These are phyloP conservation scores for Venturia aucupariae DNA, from an alignment of 2,329 filamentous ascomycete species.

Conservation along the genomic window DNA sequence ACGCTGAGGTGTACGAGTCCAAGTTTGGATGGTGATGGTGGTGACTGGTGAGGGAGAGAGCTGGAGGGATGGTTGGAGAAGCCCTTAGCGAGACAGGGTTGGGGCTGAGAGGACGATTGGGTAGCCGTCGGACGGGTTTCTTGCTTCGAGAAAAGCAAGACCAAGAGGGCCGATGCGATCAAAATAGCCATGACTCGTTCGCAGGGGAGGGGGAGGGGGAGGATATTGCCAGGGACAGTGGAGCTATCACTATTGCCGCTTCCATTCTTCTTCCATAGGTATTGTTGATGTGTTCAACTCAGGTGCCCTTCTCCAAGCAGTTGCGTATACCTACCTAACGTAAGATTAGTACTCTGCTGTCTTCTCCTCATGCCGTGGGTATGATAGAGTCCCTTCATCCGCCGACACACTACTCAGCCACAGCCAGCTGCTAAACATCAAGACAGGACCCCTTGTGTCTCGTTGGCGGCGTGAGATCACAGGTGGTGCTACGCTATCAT, in stretches of 20 bases:
- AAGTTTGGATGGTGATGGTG: not conserved
- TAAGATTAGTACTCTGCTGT: too few relatives aligned
- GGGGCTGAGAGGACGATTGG: not conserved
- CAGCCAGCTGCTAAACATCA: too few relatives aligned
- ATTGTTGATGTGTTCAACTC: not conserved
- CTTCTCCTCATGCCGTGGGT: too few relatives aligned
- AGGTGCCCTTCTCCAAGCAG: too few relatives aligned
- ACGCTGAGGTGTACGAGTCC: not conserved
- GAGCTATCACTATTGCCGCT: too few relatives aligned
- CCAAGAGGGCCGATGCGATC: slow-evolving; percentile 1
- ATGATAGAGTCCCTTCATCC: too few relatives aligned
- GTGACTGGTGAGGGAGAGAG: not conserved
- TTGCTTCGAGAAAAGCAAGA: slow-evolving; percentile 7
- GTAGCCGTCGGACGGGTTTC: not conserved
- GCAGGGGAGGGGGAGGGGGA: too few relatives aligned
- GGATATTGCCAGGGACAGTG: too few relatives aligned
- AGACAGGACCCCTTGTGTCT: too few relatives aligned
- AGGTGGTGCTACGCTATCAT: not conserved
- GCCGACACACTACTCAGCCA: too few relatives aligned
- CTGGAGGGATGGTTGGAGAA: not conserved
- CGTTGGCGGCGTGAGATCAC: not conserved
- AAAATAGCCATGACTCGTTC: not conserved
- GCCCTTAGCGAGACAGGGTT: not conserved
- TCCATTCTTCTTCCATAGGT: too few relatives aligned
- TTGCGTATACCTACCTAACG: too few relatives aligned